phyloP scores from a whole-genome alignment of 1,284 basidiomycete genomes.

The Sporisorium sorghi region DNA sequence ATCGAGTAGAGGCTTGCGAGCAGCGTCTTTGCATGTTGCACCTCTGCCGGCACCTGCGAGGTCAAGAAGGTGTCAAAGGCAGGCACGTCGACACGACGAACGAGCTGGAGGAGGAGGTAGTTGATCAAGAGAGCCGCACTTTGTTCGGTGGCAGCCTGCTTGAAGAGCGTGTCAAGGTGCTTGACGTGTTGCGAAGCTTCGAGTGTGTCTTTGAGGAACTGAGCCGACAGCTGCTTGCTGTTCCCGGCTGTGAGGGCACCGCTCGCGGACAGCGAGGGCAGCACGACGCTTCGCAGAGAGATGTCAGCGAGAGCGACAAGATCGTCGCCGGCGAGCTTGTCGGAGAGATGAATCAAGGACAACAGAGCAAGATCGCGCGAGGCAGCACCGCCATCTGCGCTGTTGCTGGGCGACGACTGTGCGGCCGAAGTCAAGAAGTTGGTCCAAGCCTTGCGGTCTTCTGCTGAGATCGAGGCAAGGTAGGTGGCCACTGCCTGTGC shows the following conservation, averaged over 20 bases:
- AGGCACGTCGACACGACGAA: slow-evolving; percentile 24
- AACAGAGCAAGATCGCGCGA: slow-evolving; percentile 42
- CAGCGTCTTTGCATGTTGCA: slow-evolving; percentile 20
- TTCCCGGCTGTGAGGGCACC: slow-evolving; percentile 22
- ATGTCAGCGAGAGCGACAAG: slow-evolving; percentile 24
- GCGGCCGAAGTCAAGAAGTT: slow-evolving; percentile 24
- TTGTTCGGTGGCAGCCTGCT: slow-evolving; percentile 32
- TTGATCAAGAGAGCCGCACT: slow-evolving; percentile 21
- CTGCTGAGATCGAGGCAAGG: slow-evolving; percentile 4
- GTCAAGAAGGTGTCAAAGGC: slow-evolving; percentile 37
- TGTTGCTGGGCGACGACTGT: slow-evolving; percentile 2
- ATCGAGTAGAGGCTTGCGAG: slow-evolving; percentile 40
- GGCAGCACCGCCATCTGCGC: neutral
- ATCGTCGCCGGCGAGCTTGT: slow-evolving; percentile 12
- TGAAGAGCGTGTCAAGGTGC: slow-evolving; percentile 19
- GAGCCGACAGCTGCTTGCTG: slow-evolving; percentile 13
- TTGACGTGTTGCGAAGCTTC: slow-evolving; percentile 24
- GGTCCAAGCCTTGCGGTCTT: slow-evolving; percentile 22
- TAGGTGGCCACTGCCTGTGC: slow-evolving; percentile 16
- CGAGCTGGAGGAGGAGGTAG: slow-evolving; percentile 39
- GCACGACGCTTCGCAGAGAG: slow-evolving; percentile 16
- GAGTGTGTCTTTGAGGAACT: slow-evolving; percentile 21
- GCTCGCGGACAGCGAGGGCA: slow-evolving; percentile 15
- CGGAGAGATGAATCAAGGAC: slow-evolving; percentile 29
- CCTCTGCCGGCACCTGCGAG: slow-evolving; percentile 28